Evolutionary conservation across 768 basidiomycete species (phyloP).

Genomic region (Auriscalpium orientale): DNA sequence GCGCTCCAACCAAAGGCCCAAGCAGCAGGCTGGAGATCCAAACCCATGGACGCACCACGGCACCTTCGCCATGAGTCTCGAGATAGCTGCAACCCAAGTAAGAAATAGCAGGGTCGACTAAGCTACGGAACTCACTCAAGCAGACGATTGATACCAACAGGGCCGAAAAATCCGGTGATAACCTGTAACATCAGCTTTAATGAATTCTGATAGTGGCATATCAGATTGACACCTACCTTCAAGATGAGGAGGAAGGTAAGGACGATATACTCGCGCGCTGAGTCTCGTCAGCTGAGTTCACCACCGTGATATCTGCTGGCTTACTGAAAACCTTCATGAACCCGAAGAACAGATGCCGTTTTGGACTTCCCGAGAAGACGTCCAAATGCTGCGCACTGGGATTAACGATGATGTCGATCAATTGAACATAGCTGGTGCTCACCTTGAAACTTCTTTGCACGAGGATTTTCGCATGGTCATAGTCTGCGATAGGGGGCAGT

Average conservation of each 20-base stretch:
- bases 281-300: neutral
- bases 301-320: neutral
- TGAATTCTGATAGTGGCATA: neutral
- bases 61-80: constrained; percentile 41
- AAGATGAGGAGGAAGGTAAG: constrained; percentile 4
- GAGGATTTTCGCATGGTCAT: constrained; percentile 29
- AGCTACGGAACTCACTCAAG: constrained; percentile 18
- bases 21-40: constrained; percentile 51
- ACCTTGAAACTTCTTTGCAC: constrained; percentile 13
- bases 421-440: constrained; percentile 25
- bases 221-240: neutral
- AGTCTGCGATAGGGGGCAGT: constrained; percentile 44
- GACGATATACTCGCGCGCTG: constrained; percentile 10
- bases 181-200: constrained; percentile 6
- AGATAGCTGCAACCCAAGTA: constrained; percentile 37
- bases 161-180: constrained; percentile 19
- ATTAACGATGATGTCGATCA: neutral
- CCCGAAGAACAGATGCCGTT: constrained; percentile 21
- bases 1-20: constrained; percentile 35
- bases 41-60: constrained; percentile 55
- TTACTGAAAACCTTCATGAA: constrained; percentile 17
- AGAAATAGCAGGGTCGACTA: neutral
- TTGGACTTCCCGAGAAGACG: constrained; percentile 12
- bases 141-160: constrained; percentile 26
- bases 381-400: constrained; percentile 19